These are phyloP conservation scores for Phoma sp. DNA, from an alignment of 2,329 filamentous ascomycete species.

Conservation along the genomic window DNA sequence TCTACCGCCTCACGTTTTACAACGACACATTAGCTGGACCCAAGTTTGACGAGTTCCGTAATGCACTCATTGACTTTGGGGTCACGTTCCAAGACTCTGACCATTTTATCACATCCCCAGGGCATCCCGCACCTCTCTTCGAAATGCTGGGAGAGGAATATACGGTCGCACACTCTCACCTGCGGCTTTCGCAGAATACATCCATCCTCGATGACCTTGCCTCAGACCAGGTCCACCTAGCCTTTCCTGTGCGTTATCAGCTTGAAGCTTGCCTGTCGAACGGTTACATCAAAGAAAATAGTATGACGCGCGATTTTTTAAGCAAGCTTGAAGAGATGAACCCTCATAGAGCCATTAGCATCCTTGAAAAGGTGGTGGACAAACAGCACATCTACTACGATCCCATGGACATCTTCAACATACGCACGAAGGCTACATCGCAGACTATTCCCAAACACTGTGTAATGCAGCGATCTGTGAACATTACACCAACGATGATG, in stretches of 20 bases:
- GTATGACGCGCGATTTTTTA: slow-evolving; percentile 73
- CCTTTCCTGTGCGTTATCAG: slow-evolving; percentile 82
- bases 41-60: slow-evolving; percentile 55
- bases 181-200: slow-evolving; percentile 11
- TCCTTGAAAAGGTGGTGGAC: slow-evolving; percentile 78
- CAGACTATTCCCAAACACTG: slow-evolving; percentile 72
- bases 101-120: slow-evolving; percentile 52
- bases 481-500: slow-evolving; percentile 84
- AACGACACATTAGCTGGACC: slow-evolving; percentile 35
- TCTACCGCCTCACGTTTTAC: slow-evolving; percentile 62
- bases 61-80: slow-evolving; percentile 75
- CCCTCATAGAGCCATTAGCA: slow-evolving; percentile 63
- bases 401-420: slow-evolving; percentile 75
- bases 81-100: slow-evolving; percentile 59
- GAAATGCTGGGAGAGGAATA: slow-evolving; percentile 42
- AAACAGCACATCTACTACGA: slow-evolving; percentile 68
- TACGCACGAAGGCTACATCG: slow-evolving; percentile 39
- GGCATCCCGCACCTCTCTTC: slow-evolving; percentile 27
- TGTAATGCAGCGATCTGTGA: slow-evolving; percentile 75
- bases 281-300: slow-evolving; percentile 77
- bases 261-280: slow-evolving; percentile 92
- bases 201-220: slow-evolving; percentile 44
- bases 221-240: slow-evolving; percentile 33
- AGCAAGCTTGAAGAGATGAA: slow-evolving; percentile 63
- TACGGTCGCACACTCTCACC: slow-evolving; percentile 31